Evolutionary conservation across 768 basidiomycete genomes (phyloP).

Genomic region (Lactarius akahatsu): DNA sequence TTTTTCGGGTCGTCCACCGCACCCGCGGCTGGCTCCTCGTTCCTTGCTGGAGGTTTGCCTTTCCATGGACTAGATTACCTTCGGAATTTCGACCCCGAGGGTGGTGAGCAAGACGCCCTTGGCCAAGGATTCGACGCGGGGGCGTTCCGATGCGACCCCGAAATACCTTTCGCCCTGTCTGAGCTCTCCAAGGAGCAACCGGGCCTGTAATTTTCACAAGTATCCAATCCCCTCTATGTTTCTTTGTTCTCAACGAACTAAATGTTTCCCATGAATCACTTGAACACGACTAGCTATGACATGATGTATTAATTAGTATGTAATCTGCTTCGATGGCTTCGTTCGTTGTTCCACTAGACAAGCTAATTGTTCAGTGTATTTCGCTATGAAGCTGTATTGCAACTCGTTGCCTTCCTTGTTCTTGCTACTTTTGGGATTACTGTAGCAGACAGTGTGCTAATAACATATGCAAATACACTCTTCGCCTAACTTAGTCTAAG

Average conservation of each 20-base stretch:
- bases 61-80: slow-evolving; percentile 84
- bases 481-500: neutral
- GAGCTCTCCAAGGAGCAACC: slow-evolving; percentile 33
- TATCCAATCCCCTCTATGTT: neutral
- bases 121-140: slow-evolving; percentile 69
- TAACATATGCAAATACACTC: slow-evolving; percentile 2
- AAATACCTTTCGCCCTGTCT: slow-evolving; percentile 64
- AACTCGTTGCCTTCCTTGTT: neutral
- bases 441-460: slow-evolving; percentile 10
- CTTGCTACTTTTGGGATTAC: slow-evolving; percentile 14
- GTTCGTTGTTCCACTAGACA: slow-evolving; percentile 23
- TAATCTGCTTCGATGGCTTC: slow-evolving; percentile 8
- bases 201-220: slow-evolving; percentile 11
- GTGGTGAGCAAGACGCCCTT: slow-evolving; percentile 43
- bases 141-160: slow-evolving; percentile 75
- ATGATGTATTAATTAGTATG: slow-evolving; percentile 22
- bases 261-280: slow-evolving; percentile 9
- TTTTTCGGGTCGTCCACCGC: slow-evolving; percentile 41
- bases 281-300: slow-evolving; percentile 15
- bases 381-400: slow-evolving; percentile 19
- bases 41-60: slow-evolving; percentile 72
- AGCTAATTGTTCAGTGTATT: slow-evolving; percentile 16
- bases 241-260: slow-evolving; percentile 1
- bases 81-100: slow-evolving; percentile 65
- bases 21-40: slow-evolving; percentile 60